Percentiles rank a stretch among this genome's conserved stretches.
Conservation (phyloP, 1,284 basidiomycete species). For the Leccinum subrobustum region DNA sequence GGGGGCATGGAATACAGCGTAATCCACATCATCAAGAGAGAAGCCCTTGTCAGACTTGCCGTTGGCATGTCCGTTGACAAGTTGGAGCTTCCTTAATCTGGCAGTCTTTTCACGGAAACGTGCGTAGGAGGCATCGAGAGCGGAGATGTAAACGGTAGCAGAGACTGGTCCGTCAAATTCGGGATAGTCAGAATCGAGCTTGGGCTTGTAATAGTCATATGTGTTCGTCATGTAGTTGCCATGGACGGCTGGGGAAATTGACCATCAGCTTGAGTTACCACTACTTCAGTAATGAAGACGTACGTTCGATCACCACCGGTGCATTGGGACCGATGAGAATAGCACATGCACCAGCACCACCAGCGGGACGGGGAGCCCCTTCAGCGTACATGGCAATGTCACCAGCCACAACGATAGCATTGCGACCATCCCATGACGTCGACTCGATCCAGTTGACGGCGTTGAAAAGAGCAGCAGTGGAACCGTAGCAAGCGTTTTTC, state of each 20-base stretch:
- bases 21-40: conserved; percentile 84
- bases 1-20: conserved; percentile 90
- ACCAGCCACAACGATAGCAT: conserved; percentile 95
- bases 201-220: conserved; percentile 98
- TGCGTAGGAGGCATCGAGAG: conserved; percentile 89
- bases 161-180: conserved; percentile 98
- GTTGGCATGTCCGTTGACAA: no score
- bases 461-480: conserved; percentile 97
- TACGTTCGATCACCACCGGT: conserved; percentile 92
- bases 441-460: conserved; percentile 97
- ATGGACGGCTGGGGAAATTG: conserved; percentile 74
- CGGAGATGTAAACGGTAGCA: conserved; percentile 92
- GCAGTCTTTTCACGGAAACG: conserved; percentile 85
- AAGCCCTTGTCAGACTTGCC: conserved; percentile 41
- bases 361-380: conserved; percentile 92
- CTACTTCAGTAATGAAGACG: conserved; percentile 37
- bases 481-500: conserved; percentile 99
- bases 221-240: conserved; percentile 98
- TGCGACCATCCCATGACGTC: conserved; percentile 96
- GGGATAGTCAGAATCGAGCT: conserved; percentile 91
- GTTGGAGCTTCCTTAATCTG: conserved; percentile 55
- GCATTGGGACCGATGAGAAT: conserved; percentile 98
- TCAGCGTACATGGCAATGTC: conserved; percentile 99
- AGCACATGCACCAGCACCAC: conserved; percentile 95
- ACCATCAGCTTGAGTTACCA: conserved; percentile 11